These are phyloP conservation scores for Westerdykella ornata DNA, from an alignment of 2,329 filamentous ascomycete species.

Conservation along the genomic window DNA sequence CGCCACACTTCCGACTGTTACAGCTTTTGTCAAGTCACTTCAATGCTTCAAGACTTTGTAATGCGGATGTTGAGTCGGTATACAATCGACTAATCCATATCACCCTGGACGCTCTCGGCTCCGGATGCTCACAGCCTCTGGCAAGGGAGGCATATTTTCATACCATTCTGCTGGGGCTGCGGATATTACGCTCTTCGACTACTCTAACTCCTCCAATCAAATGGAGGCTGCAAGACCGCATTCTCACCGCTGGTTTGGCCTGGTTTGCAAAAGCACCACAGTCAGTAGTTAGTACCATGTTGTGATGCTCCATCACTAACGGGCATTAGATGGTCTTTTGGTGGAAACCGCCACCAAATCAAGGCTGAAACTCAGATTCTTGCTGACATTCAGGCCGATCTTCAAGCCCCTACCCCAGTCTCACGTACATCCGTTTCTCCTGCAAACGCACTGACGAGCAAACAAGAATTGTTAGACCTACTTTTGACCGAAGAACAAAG, in stretches of 20 bases:
- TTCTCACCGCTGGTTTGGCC: slow-evolving; percentile 74
- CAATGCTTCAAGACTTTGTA: slow-evolving; percentile 83
- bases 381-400: slow-evolving; percentile 61
- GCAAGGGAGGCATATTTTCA: slow-evolving; percentile 89
- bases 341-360: slow-evolving; percentile 84
- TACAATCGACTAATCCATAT: slow-evolving; percentile 75
- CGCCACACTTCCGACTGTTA: slow-evolving; percentile 76
- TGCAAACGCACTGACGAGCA: slow-evolving; percentile 62
- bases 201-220: slow-evolving; percentile 57
- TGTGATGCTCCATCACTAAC: slow-evolving; percentile 9
- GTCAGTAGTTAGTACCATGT: slow-evolving; percentile 26
- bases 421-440: slow-evolving; percentile 43
- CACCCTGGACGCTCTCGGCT: slow-evolving; percentile 63
- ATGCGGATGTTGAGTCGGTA: slow-evolving; percentile 69
- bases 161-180: slow-evolving; percentile 73
- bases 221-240: slow-evolving; percentile 81
- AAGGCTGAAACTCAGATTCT: slow-evolving; percentile 86
- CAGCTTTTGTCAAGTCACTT: slow-evolving; percentile 94
- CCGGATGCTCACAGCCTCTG: slow-evolving; percentile 69
- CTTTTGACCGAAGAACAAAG: slow-evolving; percentile 79
- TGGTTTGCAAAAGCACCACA: slow-evolving; percentile 82
- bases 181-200: slow-evolving; percentile 66
- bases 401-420: slow-evolving; percentile 48
- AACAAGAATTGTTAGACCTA: slow-evolving; percentile 74
- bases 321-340: slow-evolving; percentile 75